These are phyloP conservation scores for Penicillium riverlandense DNA, from an alignment of 495 filamentous ascomycete species.

Conservation along the genomic window DNA sequence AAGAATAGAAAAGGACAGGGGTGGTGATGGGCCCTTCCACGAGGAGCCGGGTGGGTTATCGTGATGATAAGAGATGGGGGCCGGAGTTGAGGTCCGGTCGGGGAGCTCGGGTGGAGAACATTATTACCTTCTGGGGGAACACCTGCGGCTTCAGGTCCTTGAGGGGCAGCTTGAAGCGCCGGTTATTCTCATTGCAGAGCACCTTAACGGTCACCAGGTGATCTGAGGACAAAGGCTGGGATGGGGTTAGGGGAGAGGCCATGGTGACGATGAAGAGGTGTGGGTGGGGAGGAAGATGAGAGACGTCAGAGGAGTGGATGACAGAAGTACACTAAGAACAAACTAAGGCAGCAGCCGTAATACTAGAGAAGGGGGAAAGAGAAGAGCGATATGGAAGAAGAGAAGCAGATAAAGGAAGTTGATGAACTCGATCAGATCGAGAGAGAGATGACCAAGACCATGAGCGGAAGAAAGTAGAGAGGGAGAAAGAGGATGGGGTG, in stretches of 20 bases:
- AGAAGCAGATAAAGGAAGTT: not conserved
- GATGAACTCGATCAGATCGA: not conserved
- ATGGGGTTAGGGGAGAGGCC: constrained; percentile 22
- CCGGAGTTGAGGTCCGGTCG: constrained; percentile 20
- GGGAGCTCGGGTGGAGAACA: constrained; percentile 37
- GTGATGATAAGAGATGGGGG: constrained; percentile 15
- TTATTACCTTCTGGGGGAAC: constrained; percentile 73
- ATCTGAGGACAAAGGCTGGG: constrained; percentile 44
- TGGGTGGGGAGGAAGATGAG: constrained; percentile 5
- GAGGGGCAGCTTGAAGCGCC: constrained; percentile 85
- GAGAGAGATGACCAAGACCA: too few relatives aligned
- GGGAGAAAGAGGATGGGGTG: constrained; percentile 2
- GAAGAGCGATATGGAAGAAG: constrained; percentile 5
- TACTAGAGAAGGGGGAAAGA: too few relatives aligned
- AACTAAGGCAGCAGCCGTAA: too few relatives aligned
- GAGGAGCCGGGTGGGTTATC: constrained; percentile 2
- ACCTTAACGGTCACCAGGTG: constrained; percentile 84
- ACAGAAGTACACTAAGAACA: too few relatives aligned
- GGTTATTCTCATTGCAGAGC: constrained; percentile 60
- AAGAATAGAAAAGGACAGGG: not conserved
- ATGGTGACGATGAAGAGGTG: constrained; percentile 16
- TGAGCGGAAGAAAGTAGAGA: constrained; percentile 4
- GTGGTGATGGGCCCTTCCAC: not conserved
- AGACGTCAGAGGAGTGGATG: constrained; percentile 3
- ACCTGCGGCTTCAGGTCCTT: constrained; percentile 70